Evolutionary conservation across 306 rosid genomes (phyloP), one percentile per base, ranked within the genome.

Genomic region (Dalbergia cochinchinensis): DNA sequence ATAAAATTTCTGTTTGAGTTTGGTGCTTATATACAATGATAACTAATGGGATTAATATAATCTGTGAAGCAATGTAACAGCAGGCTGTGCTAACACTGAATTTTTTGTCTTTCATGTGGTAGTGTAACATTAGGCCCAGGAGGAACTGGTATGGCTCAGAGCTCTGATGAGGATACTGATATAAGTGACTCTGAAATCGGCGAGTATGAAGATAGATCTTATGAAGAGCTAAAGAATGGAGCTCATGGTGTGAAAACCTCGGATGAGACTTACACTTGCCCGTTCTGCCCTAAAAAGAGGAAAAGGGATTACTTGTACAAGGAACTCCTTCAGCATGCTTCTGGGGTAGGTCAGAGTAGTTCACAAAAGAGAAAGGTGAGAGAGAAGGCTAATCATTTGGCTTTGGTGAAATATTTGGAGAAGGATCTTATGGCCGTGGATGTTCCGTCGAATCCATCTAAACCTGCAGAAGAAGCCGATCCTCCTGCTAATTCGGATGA

Each of bases 271-370:
- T 93, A 89, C 77, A 77, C 83, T 80, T 96, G 99, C 87, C 99
- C 99, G 13, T 96, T 85, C 85, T 96, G 98, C 67, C 84, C 89
- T 6, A 91, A 72, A 77, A 93, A 93, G 86, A 90, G 86, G 75
- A 96, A 93, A 83, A 71, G 90, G 60, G 91, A 82, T 78, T 96
- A 78, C 83, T 78, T 80, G 57, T 87, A 82, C 60, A 90, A 86
- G 69, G 99, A 96, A 14, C 88, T 93, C 64, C 90, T 91, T 65
- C 98, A 96, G 78, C 99, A 96, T 90, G 97, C 99, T 63, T 82
- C 97, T 84, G 99, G 93, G 65, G 98, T 96, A 83, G 99, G 98
- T 71, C 94, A 89, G 78, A 96, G 99, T 83, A 69, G 79, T 75
- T 93, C 98, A 19, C 85, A 87, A 4, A 96, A 93, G 87, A 91